phyloP scores from a whole-genome alignment of 2,329 filamentous ascomycete genomes.

The Stachybotrys elegans region DNA sequence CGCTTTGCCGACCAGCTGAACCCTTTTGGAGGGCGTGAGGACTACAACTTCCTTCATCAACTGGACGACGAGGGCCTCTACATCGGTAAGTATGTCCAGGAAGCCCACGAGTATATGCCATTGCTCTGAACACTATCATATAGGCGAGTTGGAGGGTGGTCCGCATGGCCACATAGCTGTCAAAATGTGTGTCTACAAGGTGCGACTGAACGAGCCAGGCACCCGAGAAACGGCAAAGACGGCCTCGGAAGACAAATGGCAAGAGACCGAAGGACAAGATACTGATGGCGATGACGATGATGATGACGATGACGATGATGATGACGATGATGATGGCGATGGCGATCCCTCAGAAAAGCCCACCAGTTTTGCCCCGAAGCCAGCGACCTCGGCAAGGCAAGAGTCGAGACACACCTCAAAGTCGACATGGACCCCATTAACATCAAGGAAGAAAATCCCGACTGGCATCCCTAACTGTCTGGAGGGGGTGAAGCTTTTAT shows the following conservation, averaged over 20 bases:
- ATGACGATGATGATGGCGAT: neutral
- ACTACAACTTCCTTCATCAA: neutral
- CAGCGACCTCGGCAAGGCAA: neutral
- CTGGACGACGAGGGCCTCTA: constrained; percentile 7
- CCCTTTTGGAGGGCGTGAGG: neutral
- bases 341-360: neutral
- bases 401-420: neutral
- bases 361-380: no score
- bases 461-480: constrained; percentile 3
- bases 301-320: neutral
- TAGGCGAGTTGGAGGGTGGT: constrained; percentile 3
- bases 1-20: constrained; percentile 2
- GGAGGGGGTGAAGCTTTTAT: constrained; percentile 4
- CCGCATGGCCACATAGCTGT: neutral
- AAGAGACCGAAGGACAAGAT: neutral
- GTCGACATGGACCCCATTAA: neutral
- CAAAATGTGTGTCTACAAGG: constrained; percentile 6
- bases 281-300: neutral
- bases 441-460: constrained; percentile 5
- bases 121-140: neutral
- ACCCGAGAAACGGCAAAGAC: constrained; percentile 2
- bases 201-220: constrained; percentile 1
- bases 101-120: neutral
- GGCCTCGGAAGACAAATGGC: neutral
- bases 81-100: neutral